Percentiles rank a stretch among this genome's conserved stretches.
Evolutionary conservation across 2,329 filamentous ascomycete species (phyloP).

Genomic region (Diaporthe sp.): DNA sequence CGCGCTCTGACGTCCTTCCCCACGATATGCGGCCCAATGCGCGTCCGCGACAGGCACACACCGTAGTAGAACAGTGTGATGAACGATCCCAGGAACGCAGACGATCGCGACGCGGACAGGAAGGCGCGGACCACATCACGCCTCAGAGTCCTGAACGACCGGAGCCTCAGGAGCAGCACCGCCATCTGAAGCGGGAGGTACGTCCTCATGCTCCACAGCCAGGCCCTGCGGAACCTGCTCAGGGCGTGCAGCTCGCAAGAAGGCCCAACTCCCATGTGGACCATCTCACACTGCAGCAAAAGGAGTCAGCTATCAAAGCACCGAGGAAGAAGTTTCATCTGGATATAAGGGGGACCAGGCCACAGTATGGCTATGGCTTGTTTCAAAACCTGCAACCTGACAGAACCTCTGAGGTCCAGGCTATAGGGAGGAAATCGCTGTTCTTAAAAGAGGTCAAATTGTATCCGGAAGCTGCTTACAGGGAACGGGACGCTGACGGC

Average conservation of each 20-base stretch:
- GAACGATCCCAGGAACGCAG: constrained; percentile 83
- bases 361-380: too few species aligned
- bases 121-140: constrained; percentile 64
- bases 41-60: constrained; percentile 82
- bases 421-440: too few species aligned
- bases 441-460: too few species aligned
- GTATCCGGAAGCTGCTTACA: too few species aligned
- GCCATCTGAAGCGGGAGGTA: constrained; percentile 81
- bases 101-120: constrained; percentile 76
- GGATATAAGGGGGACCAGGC: too few species aligned
- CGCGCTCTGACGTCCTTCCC: constrained; percentile 62
- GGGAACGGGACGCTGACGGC: constrained; percentile 78
- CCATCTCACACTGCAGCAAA: constrained; percentile 73
- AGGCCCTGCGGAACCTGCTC: constrained; percentile 76
- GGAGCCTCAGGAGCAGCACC: constrained; percentile 67
- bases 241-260: constrained; percentile 83
- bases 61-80: constrained; percentile 88
- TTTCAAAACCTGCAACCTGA: too few species aligned
- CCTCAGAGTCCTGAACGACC: constrained; percentile 54
- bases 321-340: too few species aligned
- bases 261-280: constrained; percentile 83
- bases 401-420: too few species aligned
- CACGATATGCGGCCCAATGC: constrained; percentile 78
- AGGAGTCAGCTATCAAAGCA: too few species aligned
- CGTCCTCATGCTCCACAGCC: constrained; percentile 80